Evolutionary conservation across 1,284 basidiomycete genomes (phyloP), one percentile per base, ranked within the genome.

Genomic region (Ganoderma boninense): DNA sequence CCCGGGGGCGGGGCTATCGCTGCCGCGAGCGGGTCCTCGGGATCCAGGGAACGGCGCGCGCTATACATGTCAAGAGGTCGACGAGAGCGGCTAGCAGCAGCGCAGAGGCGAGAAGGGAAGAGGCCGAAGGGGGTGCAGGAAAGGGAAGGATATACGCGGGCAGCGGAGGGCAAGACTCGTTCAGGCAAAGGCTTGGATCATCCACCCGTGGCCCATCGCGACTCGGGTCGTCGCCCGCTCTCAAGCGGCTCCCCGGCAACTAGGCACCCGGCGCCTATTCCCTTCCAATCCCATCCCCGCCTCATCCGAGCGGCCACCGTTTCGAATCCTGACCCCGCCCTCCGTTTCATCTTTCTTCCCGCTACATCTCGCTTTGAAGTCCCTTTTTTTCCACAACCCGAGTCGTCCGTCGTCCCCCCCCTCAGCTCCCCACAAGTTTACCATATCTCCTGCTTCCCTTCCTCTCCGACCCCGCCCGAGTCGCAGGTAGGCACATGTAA

Each of bases 21-120:
- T n/a, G 46, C 70, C 5, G 78, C 63, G 52, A 80, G 73, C 18
- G 79, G 79, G 71, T 80, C 79, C 62, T 77, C 77, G 42, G 67
- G 70, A 64, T 75, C 74, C 7, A 66, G n/a, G 1, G 69, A 67
- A 49, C 66, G 64, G 32, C 70, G 69, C 35, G 62, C n/a, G 60
- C 63, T 23, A n/a, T 71, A 68, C 73, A 72, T 74, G 29, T 5
- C 23, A 6, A 32, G 38, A 60, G 54, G 54, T 13, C 13, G 23
- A 16, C 29, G 54, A 23, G 49, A 29, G 23, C 49, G 49, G 23
- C 54, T 16, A 26, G 46, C 46, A 49, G 20, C 20, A n/a, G 46
- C 46, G 20, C 46, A n/a, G 46, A 20, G 49, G 49, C 23, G 23
- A 4, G 23, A 23, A 52, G 49, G 26, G 49, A 52, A 11, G 10